A percentile compares a stretch with the other conserved stretches of the same genome.
These are phyloP conservation scores for Penicillium mononematosum DNA, from an alignment of 495 filamentous ascomycete species.

Conservation along the genomic window DNA sequence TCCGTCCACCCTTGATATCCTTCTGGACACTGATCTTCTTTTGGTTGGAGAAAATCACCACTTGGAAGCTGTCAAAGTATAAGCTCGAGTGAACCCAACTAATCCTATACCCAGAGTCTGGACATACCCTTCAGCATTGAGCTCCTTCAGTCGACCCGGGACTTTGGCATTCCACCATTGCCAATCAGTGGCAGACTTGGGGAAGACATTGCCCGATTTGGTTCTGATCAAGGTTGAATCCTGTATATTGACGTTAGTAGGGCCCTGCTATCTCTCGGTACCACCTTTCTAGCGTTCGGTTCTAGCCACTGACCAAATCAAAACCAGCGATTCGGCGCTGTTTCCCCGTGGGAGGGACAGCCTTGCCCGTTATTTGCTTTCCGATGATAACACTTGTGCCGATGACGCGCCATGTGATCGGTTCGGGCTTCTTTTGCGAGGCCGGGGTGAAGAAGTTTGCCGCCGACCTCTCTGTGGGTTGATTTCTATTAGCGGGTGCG, in stretches of 20 bases:
- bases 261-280: neutral
- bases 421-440: constrained; percentile 81
- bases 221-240: constrained; percentile 85
- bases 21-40: constrained; percentile 70
- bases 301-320: constrained; percentile 66
- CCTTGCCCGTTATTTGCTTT: constrained; percentile 55
- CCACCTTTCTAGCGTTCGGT: neutral
- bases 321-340: constrained; percentile 77
- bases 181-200: constrained; percentile 74
- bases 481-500: neutral
- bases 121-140: constrained; percentile 69
- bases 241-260: constrained; percentile 38
- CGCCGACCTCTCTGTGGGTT: constrained; percentile 58
- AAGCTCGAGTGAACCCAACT: neutral
- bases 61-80: constrained; percentile 56
- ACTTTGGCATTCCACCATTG: constrained; percentile 87
- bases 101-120: neutral
- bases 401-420: constrained; percentile 68
- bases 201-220: constrained; percentile 76
- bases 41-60: constrained; percentile 87
- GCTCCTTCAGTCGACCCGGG: constrained; percentile 58
- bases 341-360: constrained; percentile 20
- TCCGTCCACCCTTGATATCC: constrained; percentile 67
- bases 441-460: constrained; percentile 85
- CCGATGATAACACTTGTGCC: constrained; percentile 74